Evolutionary conservation across 2,329 filamentous ascomycete species (phyloP).

Genomic region (Salinomyces thailandicus): DNA sequence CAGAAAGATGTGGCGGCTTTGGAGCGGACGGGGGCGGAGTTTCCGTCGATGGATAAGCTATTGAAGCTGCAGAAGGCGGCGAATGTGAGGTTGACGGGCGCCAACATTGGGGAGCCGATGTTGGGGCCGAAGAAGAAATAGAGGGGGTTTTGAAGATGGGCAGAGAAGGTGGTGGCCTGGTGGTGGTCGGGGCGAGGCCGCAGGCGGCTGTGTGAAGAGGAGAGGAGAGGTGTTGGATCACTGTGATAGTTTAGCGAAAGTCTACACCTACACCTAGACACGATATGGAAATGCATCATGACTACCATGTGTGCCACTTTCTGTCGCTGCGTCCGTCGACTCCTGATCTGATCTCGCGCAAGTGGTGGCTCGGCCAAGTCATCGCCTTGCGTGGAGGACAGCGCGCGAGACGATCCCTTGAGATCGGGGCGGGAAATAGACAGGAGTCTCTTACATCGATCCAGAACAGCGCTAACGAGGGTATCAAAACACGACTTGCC

Average conservation of each 20-base stretch:
- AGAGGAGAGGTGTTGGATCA: neutral
- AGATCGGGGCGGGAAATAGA: no score
- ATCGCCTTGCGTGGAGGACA: no score
- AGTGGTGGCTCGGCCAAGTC: no score
- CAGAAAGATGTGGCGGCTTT: slow-evolving; percentile 70
- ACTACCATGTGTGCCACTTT: no score
- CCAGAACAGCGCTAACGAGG: no score
- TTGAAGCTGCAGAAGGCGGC: slow-evolving; percentile 61
- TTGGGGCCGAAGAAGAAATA: slow-evolving; percentile 63
- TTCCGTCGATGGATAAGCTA: slow-evolving; percentile 82
- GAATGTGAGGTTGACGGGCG: slow-evolving; percentile 28
- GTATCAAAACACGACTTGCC: no score
- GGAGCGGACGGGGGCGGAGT: slow-evolving; percentile 65
- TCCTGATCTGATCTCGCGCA: no score
- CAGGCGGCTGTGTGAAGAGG: neutral
- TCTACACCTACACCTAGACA: neutral
- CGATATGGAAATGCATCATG: neutral
- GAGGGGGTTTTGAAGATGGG: neutral
- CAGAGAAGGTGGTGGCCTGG: neutral
- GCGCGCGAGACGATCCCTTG: no score
- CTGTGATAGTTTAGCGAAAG: neutral
- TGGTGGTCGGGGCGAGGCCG: neutral
- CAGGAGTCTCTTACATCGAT: no score
- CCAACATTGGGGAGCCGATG: slow-evolving; percentile 64
- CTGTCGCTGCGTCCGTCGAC: no score